Evolutionary conservation across 495 filamentous ascomycete species (phyloP).

Genomic region (Aspergillus ellipticus): DNA sequence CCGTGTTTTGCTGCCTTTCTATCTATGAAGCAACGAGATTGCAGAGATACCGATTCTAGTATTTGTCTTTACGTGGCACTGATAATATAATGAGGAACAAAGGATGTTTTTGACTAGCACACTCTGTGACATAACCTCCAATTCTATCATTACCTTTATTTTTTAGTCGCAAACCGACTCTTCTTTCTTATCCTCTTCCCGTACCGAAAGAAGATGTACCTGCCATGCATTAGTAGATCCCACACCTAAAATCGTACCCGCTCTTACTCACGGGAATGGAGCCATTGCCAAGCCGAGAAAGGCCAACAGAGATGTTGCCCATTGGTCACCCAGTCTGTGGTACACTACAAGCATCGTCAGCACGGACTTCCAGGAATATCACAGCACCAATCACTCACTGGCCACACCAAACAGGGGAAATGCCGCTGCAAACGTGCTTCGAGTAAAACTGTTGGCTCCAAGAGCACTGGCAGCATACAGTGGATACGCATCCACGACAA

Average conservation of each 20-base stretch:
- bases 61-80: too few species aligned
- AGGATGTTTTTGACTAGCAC: too few species aligned
- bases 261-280: constrained; percentile 48
- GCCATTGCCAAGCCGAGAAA: constrained; percentile 60
- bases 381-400: constrained; percentile 30
- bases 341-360: constrained; percentile 57
- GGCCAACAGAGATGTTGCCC: constrained; percentile 60
- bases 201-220: neutral
- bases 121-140: neutral
- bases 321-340: constrained; percentile 56
- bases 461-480: constrained; percentile 76
- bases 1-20: too few species aligned
- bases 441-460: constrained; percentile 73
- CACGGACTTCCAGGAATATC: constrained; percentile 27
- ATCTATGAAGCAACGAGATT: too few species aligned
- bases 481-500: constrained; percentile 72
- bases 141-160: neutral
- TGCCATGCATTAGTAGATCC: neutral
- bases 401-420: constrained; percentile 27
- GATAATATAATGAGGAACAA: too few species aligned
- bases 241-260: neutral
- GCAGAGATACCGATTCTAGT: too few species aligned
- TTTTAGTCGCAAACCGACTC: neutral
- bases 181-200: neutral
- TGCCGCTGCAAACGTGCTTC: constrained; percentile 71